Conservation (phyloP, 2,329 filamentous ascomycete species). For the Diaporthe australafricana region DNA sequence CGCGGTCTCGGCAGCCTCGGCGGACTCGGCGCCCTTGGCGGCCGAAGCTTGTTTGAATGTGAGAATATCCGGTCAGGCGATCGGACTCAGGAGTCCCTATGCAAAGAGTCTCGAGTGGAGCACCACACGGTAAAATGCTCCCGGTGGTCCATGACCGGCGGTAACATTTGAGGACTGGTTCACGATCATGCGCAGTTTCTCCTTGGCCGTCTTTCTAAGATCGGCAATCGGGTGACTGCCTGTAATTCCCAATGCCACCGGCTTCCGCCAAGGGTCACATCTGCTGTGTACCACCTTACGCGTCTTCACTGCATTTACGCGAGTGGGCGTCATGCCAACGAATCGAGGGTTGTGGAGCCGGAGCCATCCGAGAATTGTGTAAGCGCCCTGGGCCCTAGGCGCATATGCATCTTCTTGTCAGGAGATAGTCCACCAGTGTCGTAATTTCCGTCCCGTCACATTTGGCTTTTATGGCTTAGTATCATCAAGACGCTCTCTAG, state of each 20-base stretch:
- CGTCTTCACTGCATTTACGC: neutral
- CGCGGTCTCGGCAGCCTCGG: conserved; percentile 28
- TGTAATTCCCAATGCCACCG: neutral
- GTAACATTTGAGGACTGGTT: neutral
- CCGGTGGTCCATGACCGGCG: neutral
- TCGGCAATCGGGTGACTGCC: conserved; percentile 22
- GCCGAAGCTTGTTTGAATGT: conserved; percentile 24
- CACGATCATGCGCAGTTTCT: neutral
- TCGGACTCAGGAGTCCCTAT: conserved; percentile 1
- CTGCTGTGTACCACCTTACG: neutral
- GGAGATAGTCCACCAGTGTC: conserved; percentile 26
- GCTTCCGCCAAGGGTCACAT: neutral
- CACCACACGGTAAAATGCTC: neutral
- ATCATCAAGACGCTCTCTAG: neutral
- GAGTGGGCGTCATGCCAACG: neutral
- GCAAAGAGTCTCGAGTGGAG: conserved; percentile 1
- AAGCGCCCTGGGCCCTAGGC: conserved; percentile 6
- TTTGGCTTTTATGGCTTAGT: neutral
- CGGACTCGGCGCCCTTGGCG: conserved; percentile 26
- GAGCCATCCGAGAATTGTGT: neutral
- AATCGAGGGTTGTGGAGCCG: neutral
- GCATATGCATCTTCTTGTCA: neutral
- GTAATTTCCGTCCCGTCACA: neutral
- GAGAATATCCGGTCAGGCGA: conserved; percentile 21
- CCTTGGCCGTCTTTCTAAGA: neutral